Percentiles rank a stretch among this genome's conserved stretches.
Conservation (phyloP, 2,329 filamentous ascomycete species). For the Alternaria sp. region DNA sequence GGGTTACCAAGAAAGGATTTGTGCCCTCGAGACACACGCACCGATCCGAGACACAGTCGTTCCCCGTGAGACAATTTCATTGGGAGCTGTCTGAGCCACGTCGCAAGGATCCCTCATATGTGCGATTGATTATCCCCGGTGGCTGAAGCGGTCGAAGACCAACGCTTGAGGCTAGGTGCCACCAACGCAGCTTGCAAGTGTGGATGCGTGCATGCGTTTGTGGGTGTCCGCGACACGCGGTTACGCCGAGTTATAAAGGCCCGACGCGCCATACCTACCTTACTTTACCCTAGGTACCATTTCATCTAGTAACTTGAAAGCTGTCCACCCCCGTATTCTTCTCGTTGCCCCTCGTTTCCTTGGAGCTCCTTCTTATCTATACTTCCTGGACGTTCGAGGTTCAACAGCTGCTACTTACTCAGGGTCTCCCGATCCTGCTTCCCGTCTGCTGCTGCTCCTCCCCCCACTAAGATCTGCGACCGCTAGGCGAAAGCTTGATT, state of each 20-base stretch:
- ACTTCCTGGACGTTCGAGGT: no score
- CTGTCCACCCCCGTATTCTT: not conserved
- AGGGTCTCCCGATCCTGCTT: not conserved
- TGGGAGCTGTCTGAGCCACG: not conserved
- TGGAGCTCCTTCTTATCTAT: not conserved
- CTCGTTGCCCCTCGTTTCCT: slow-evolving; percentile 1
- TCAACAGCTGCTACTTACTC: no score
- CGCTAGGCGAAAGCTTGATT: slow-evolving; percentile 26
- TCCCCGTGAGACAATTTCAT: not conserved
- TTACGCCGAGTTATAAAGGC: slow-evolving; percentile 13
- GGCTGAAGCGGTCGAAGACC: not conserved
- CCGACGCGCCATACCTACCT: slow-evolving; percentile 8
- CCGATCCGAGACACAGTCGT: not conserved
- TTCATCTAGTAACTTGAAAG: not conserved
- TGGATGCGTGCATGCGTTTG: slow-evolving; percentile 8
- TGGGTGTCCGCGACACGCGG: slow-evolving; percentile 7
- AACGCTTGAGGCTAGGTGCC: not conserved
- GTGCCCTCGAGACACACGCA: not conserved
- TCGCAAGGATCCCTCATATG: not conserved
- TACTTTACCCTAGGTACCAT: not conserved
- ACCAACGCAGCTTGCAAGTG: not conserved
- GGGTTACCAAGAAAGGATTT: not conserved
- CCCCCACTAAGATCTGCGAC: slow-evolving; percentile 10
- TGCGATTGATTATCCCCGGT: not conserved
- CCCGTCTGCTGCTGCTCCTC: not conserved